Percentiles rank a stretch among this genome's conserved stretches.
These are phyloP conservation scores for Gentiana dahurica DNA, from an alignment of 257 asterid species.

Conservation along the genomic window DNA sequence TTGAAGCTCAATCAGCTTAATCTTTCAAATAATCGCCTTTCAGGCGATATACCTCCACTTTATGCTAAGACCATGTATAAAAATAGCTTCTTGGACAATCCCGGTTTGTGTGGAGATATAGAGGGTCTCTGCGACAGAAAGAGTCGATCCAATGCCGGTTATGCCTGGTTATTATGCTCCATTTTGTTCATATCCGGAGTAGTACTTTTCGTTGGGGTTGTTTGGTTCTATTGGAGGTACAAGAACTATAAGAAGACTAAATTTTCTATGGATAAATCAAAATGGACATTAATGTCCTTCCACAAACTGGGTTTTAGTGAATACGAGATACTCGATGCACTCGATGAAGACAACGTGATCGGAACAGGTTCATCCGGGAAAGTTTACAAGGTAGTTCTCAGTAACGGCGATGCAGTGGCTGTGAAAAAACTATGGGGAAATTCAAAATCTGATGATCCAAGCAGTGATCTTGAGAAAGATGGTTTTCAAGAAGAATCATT, in stretches of 20 bases:
- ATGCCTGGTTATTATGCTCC: conserved; percentile 53
- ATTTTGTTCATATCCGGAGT: conserved; percentile 53
- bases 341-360: conserved; percentile 87
- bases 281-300: conserved; percentile 94
- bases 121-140: conserved; percentile 63
- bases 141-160: conserved; percentile 28
- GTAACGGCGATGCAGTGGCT: conserved; percentile 71
- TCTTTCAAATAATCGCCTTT: conserved; percentile 64
- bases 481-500: conserved; percentile 39
- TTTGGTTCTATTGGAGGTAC: conserved; percentile 65
- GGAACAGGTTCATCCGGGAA: conserved; percentile 91
- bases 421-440: conserved; percentile 84
- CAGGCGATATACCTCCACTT: conserved; percentile 75
- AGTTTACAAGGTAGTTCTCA: conserved; percentile 87
- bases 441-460: conserved; percentile 36
- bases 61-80: conserved; percentile 71
- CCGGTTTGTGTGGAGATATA: conserved; percentile 74
- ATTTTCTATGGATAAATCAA: conserved; percentile 47
- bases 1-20: conserved; percentile 85
- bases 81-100: conserved; percentile 75
- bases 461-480: conserved; percentile 61
- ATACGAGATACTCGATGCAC: conserved; percentile 63
- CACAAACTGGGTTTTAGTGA: conserved; percentile 83
- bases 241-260: conserved; percentile 37
- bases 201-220: conserved; percentile 45